Evolutionary conservation across 1,284 basidiomycete species (phyloP).

Genomic region (Marasmius oreades): DNA sequence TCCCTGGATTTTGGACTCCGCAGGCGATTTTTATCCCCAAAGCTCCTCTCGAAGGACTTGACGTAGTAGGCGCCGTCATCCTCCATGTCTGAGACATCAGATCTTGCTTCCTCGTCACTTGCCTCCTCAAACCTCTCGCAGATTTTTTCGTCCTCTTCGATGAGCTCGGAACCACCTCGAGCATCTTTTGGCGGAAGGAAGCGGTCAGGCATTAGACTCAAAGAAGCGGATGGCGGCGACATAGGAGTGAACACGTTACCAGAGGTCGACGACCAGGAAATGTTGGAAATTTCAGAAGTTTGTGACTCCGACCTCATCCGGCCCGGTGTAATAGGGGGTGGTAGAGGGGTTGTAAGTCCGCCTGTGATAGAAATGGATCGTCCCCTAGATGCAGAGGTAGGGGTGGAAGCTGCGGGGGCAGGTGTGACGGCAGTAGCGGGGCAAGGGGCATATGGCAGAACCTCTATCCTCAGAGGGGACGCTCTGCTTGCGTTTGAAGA

Average conservation of each 20-base stretch:
- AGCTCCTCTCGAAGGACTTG: background rate
- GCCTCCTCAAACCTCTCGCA: background rate
- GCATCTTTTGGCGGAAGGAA: background rate
- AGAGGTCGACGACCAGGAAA: background rate
- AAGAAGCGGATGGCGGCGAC: background rate
- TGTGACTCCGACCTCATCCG: background rate
- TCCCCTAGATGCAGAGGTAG: background rate
- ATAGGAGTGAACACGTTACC: background rate
- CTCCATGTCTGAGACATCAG: background rate
- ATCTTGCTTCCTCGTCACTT: background rate
- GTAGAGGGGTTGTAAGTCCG: background rate
- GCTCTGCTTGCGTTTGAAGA: background rate
- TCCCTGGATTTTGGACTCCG: background rate
- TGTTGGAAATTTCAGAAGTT: background rate
- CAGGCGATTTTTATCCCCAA: background rate
- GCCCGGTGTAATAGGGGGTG: background rate
- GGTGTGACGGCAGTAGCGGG: background rate
- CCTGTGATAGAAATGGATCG: background rate
- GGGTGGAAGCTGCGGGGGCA: background rate
- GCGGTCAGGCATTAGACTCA: background rate
- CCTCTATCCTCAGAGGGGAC: background rate
- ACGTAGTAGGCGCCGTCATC: constrained; percentile 1
- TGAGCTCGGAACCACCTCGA: background rate
- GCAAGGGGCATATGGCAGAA: background rate
- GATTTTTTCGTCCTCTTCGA: background rate